Base-by-base conservation (phyloP, 805 yeast genomes). In the Myxozyma neotropica region DNA sequence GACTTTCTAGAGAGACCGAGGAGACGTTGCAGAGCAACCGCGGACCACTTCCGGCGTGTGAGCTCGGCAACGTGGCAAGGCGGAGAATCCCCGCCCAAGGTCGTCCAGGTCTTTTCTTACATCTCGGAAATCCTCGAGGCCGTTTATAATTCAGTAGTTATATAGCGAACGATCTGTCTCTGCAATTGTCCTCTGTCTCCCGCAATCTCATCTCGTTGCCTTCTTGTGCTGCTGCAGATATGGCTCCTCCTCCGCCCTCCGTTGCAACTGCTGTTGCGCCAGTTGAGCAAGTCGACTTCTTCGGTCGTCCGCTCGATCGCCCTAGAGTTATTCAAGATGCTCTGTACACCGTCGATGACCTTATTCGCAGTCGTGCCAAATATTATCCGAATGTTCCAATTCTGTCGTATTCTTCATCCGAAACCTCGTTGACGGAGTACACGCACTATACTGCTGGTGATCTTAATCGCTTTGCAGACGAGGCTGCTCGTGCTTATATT, bases 161-260 rank as follows among this genome's bases (percentile, higher is more conserved):
- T n/a, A n/a, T n/a, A n/a, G n/a, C n/a, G n/a, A n/a, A n/a, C n/a
- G n/a, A n/a, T n/a, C n/a, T n/a, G n/a, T n/a, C n/a, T n/a, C n/a
- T n/a, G n/a, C n/a, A n/a, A n/a, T n/a, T n/a, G n/a, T n/a, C n/a
- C n/a, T n/a, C n/a, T n/a, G n/a, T n/a, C n/a, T n/a, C n/a, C n/a
- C n/a, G n/a, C 21, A 15, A n/a, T n/a, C 29, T 23, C 31, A 8
- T 1, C 33, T 33, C 19, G 4, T 33, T n/a, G 6, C 23, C 31
- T 31, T 36, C 33, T 33, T 17, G 27, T 48, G n/a, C 19, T 1
- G 42, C 42, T 12, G 13, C 17, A 24, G 15, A 5, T 12, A 35
- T 24, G 31, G 19, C 52, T 48, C 52, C 43, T 53, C 27, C 63
- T 65, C 40, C 63, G 46, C 40, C 48, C 74, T 27, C 53, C 13